These are phyloP conservation scores for Tetradesmus lagerheimii DNA, from an alignment of 139 green algal species.

Conservation along the genomic window DNA sequence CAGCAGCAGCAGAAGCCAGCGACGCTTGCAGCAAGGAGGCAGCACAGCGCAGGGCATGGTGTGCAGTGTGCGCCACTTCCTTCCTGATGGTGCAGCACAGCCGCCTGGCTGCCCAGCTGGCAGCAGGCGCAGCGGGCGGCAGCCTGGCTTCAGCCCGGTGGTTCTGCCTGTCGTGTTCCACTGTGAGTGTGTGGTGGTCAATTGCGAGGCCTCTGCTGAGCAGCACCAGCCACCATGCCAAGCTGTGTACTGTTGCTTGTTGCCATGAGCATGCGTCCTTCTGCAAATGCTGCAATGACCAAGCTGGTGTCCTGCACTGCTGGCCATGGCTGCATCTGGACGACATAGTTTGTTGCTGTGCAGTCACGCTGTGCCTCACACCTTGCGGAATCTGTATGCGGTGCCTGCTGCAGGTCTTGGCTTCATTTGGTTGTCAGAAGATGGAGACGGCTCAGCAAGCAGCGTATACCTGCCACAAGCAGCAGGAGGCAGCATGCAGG, in stretches of 20 bases:
- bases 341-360: too few relatives aligned
- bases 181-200: not conserved
- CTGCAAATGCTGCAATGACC: too few relatives aligned
- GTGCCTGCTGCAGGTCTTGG: not conserved
- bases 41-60: not conserved
- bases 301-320: too few relatives aligned
- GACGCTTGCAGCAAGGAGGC: not conserved
- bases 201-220: not conserved
- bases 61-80: not conserved
- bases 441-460: too few relatives aligned
- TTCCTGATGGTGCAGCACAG: not conserved
- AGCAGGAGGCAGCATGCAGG: not conserved
- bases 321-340: too few relatives aligned
- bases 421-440: not conserved
- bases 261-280: too few relatives aligned
- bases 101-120: not conserved
- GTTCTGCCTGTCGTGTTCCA: not conserved
- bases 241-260: too few relatives aligned
- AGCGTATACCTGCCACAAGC: not conserved
- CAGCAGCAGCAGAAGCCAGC: not conserved
- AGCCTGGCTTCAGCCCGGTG: not conserved
- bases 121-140: not conserved
- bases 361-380: too few relatives aligned
- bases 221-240: too few relatives aligned
- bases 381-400: too few relatives aligned